phyloP scores from a whole-genome alignment of 176 grass and related monocot genomes.

The Echinochloa phyllopogon region DNA sequence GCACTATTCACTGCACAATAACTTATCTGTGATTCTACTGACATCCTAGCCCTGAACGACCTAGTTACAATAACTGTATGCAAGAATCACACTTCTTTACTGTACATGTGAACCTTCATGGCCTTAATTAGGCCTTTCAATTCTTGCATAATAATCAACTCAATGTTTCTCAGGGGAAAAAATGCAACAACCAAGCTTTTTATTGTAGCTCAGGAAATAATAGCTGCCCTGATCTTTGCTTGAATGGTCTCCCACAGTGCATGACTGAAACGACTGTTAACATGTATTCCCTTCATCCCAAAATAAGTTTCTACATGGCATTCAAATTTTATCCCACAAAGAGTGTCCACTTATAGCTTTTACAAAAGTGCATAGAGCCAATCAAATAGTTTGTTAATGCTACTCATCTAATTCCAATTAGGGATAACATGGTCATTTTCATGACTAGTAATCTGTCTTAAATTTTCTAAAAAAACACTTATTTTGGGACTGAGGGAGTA shows the following conservation, averaged over 20 bases:
- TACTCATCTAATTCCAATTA: too few species aligned
- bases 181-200: slow-evolving; percentile 19
- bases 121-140: slow-evolving; percentile 15
- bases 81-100: slow-evolving; percentile 39
- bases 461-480: too few species aligned
- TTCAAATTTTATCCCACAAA: too few species aligned
- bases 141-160: not conserved
- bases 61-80: slow-evolving; percentile 42
- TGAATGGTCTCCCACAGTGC: not conserved
- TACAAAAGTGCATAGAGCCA: too few species aligned
- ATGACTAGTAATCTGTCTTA: too few species aligned
- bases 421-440: too few species aligned
- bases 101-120: slow-evolving; percentile 42
- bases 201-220: slow-evolving; percentile 2
- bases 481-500: too few species aligned
- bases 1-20: not conserved
- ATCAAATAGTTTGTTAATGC: too few species aligned
- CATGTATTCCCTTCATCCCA: not conserved
- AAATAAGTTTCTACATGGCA: too few species aligned
- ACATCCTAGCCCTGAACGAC: slow-evolving; percentile 36
- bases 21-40: slow-evolving; percentile 40
- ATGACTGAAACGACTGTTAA: not conserved
- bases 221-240: not conserved
- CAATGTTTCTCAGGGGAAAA: not conserved
- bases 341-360: too few species aligned